Base-by-base conservation (phyloP, 305 asterid genomes). In the Lippia alba region DNA sequence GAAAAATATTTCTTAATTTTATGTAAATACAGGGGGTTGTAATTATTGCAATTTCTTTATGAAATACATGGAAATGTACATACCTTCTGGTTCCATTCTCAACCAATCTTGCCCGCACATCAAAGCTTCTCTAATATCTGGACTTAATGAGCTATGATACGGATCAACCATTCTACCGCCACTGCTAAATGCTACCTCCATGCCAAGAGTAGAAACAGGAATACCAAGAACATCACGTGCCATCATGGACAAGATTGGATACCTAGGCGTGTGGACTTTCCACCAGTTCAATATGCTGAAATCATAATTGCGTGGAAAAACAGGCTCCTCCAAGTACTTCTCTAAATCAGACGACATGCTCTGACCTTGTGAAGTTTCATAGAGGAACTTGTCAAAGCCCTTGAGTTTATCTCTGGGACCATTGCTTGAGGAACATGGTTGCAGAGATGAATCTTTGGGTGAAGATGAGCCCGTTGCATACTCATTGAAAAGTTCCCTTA, bases 191-290 rank as follows among this genome's bases (percentile, higher is more conserved):
- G 87, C 91, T 56, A 82, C 77, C 67, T 88, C 97, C 6, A 80
- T 85, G 48, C 84, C 93, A 72, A 94, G 88, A 49, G 97, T 89
- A 44, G 97, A 87, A 58, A 89, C 86, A 7, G 96, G 97, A 71
- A 89, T 76, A 10, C 84, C 92, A 79, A 94, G 86, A 58, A 91
- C 67, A 80, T 94, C 99, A 12, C 97, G 96, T 4, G 99, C 99
- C 90, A 94, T 88, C 89, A 85, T 82, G 12, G 99, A 94, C 78
- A 91, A 85, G 65, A 88, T 83, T n/a, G 99, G 97, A 74, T 94
- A 91, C 89, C 97, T 87, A 4, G 98, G 98, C 1, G 91, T 88
- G 74, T 94, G 97, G 61, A 94, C 99, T 82, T 88, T 94, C 99
- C 99, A 94, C 99, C 99, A 94, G 79, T 94, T 91, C 66, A 94